These are phyloP conservation scores for Apiotrichum veenhuisii DNA, from an alignment of 1,284 basidiomycete genomes.

Conservation along the genomic window DNA sequence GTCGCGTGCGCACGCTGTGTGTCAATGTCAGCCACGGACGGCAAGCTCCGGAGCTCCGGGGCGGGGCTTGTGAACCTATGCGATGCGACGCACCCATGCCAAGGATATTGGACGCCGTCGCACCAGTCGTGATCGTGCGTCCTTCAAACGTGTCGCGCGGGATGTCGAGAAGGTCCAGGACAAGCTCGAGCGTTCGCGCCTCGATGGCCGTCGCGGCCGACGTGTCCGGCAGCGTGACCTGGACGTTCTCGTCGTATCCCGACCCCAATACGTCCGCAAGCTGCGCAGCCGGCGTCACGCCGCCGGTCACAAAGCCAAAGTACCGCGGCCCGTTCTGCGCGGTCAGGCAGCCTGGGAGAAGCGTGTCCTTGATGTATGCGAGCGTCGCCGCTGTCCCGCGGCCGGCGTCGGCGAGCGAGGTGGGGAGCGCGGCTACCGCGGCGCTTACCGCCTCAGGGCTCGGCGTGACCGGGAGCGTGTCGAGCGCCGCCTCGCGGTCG, in stretches of 20 bases:
- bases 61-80: too few species aligned
- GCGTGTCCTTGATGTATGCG: constrained; percentile 29
- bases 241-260: constrained; percentile 53
- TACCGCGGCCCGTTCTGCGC: constrained; percentile 53
- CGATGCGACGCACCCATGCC: constrained; percentile 40
- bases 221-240: constrained; percentile 50
- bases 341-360: constrained; percentile 46
- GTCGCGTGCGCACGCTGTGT: constrained; percentile 47
- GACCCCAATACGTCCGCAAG: constrained; percentile 47
- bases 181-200: constrained; percentile 47
- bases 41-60: too few species aligned
- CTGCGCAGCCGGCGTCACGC: constrained; percentile 50
- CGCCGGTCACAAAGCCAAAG: constrained; percentile 55
- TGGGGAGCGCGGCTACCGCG: constrained; percentile 30
- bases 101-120: constrained; percentile 54
- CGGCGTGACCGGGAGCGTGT: constrained; percentile 26
- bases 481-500: constrained; percentile 23
- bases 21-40: too few species aligned
- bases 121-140: constrained; percentile 54
- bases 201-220: constrained; percentile 52
- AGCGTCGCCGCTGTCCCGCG: constrained; percentile 37
- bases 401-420: constrained; percentile 34
- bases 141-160: constrained; percentile 42
- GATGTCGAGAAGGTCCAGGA: constrained; percentile 51
- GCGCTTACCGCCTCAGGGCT: constrained; percentile 10